Evolutionary conservation across 495 filamentous ascomycete genomes (phyloP), one percentile per base, ranked within the genome.

Genomic region (Aspergillus panamensis): DNA sequence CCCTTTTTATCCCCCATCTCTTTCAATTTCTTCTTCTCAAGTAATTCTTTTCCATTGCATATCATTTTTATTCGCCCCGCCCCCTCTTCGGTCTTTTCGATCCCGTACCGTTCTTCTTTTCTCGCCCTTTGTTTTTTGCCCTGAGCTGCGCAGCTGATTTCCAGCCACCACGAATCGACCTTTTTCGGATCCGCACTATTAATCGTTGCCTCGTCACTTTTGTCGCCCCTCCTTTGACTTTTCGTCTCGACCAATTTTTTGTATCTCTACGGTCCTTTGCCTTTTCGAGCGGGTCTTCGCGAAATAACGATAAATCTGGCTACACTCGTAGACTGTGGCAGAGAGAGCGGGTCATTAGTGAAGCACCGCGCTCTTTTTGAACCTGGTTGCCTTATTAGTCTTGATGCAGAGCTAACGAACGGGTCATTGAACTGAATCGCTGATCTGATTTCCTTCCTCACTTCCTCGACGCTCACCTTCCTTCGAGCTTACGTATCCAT

Each of bases 81-180:
- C 73, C 25, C 69, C 65, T 72, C 62, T 66, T 68, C 64, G 69
- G 48, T 66, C 58, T 53, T 62, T 67, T 62, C 57, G 43, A 17
- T 58, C 37, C 42, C 49, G 35, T 48, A 48, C 69, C 66, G 68
- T 69, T 65, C 68, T 63, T 70, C 66, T 72, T 65, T 60, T 64
- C 48, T 53, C 25, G 2, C 25, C 53, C 62, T 58, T 53, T 42
- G 40, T 57, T 53, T 61, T 64, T 49, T 61, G 61, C 55, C 67
- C 66, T 65, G 66, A 71, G 65, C 63, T 69, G 71, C 72, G 68
- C 73, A 72, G 69, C 71, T 73, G 67, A 67, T 68, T 73, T 73
- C 80, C 78, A 79, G 81, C 75, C 80, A 82, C 81, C 78, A 81
- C 45, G 37, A 62, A n/a, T 57, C 56, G 31, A 48, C 56, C 48